Evolutionary conservation across 2,329 filamentous ascomycete genomes (phyloP).

Genomic region (Sphaerulina vaccinii): DNA sequence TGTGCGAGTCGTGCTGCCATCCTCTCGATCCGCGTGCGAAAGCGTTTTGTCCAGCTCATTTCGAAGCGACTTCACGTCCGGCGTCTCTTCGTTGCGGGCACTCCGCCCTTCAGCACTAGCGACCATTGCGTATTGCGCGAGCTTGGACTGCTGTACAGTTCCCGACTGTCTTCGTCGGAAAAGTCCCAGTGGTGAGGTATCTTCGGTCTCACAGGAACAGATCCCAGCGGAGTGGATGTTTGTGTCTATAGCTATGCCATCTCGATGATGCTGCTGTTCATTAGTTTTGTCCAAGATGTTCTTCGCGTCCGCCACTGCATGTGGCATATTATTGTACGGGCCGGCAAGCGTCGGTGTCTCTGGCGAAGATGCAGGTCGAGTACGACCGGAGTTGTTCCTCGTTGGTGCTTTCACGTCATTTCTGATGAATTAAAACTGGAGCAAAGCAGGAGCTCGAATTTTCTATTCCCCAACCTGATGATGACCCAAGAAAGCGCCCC

Average conservation of each 20-base stretch:
- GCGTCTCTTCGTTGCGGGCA: slow-evolving; percentile 23
- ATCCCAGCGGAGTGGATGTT: slow-evolving; percentile 33
- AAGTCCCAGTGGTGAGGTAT: slow-evolving; percentile 32
- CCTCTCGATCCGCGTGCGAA: slow-evolving; percentile 12
- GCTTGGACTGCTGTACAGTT: slow-evolving; percentile 28
- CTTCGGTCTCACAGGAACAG: slow-evolving; percentile 33
- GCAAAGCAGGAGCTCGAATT: not conserved
- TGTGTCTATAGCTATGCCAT: slow-evolving; percentile 11
- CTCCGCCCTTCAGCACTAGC: slow-evolving; percentile 26
- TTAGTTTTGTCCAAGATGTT: too few relatives aligned
- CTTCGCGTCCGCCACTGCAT: slow-evolving; percentile 6
- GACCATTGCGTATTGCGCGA: slow-evolving; percentile 34
- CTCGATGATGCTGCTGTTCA: not conserved
- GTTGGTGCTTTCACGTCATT: not conserved
- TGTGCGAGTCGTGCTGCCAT: slow-evolving; percentile 7
- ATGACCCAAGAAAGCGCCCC: not conserved
- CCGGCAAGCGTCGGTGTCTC: not conserved
- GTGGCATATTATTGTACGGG: slow-evolving; percentile 6
- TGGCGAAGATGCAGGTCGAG: slow-evolving; percentile 1
- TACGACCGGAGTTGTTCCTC: not conserved
- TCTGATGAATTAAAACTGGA: not conserved
- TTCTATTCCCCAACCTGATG: too few relatives aligned
- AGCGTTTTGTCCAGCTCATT: slow-evolving; percentile 35
- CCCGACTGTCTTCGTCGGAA: slow-evolving; percentile 36
- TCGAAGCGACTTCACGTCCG: slow-evolving; percentile 33